Conservation (phyloP, 371 early-diverging fungal species). For the Neoconidiobolus thromboides region DNA sequence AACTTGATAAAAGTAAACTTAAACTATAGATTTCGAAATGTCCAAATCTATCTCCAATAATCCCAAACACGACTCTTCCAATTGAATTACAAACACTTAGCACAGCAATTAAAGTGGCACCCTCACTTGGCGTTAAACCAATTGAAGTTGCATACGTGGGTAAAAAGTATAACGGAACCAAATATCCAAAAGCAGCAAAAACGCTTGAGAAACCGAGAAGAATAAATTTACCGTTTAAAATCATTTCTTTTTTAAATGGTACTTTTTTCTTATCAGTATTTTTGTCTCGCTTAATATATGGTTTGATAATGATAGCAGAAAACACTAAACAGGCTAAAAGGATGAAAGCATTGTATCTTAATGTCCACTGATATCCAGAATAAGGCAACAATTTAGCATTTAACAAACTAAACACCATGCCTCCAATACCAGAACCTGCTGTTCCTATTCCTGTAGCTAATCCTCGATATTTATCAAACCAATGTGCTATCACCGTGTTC, state of each 20-base stretch:
- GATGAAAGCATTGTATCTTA: constrained; percentile 10
- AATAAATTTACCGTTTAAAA: background rate
- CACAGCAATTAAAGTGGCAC: constrained; percentile 24
- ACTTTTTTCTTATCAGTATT: background rate
- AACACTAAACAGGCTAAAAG: constrained; percentile 11
- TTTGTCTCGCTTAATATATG: background rate
- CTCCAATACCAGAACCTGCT: constrained; percentile 42
- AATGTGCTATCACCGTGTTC: constrained; percentile 22
- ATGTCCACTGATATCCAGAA: constrained; percentile 15
- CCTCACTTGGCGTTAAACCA: constrained; percentile 17
- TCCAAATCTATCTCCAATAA: constrained; percentile 28
- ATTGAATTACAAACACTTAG: constrained; percentile 28
- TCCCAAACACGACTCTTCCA: constrained; percentile 27
- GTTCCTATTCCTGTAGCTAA: constrained; percentile 41
- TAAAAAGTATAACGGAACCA: constrained; percentile 20
- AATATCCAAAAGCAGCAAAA: constrained; percentile 15
- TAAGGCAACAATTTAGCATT: constrained; percentile 12
- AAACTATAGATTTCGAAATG: constrained; percentile 26
- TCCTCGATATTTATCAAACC: constrained; percentile 32
- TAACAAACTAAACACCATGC: constrained; percentile 18
- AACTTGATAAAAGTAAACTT: constrained; percentile 16
- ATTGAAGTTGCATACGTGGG: constrained; percentile 15
- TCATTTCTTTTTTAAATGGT: constrained; percentile 7
- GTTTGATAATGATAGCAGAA: background rate
- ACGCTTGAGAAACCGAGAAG: background rate